These are phyloP conservation scores for Boletellus ananas DNA, from an alignment of 768 basidiomycete species.

Conservation along the genomic window DNA sequence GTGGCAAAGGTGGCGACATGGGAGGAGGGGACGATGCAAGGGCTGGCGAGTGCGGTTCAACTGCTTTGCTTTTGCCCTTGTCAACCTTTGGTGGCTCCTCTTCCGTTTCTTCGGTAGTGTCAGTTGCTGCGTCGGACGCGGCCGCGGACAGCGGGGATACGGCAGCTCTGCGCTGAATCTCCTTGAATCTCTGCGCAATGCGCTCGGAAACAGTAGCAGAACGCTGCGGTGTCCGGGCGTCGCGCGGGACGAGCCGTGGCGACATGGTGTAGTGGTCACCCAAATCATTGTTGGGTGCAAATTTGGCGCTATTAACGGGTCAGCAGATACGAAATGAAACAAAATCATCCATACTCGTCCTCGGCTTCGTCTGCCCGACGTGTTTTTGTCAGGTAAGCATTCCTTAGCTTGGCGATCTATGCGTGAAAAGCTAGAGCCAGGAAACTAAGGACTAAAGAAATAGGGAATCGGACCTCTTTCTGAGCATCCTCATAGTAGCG, in stretches of 20 bases:
- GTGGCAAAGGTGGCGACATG: slow-evolving; percentile 58
- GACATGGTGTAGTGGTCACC: slow-evolving; percentile 81
- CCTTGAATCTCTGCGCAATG: slow-evolving; percentile 77
- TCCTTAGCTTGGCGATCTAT: slow-evolving; percentile 62
- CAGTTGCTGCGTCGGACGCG: slow-evolving; percentile 19
- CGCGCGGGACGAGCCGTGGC: slow-evolving; percentile 59
- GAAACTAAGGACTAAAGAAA: not conserved
- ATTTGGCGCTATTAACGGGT: slow-evolving; percentile 62
- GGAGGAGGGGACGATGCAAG: slow-evolving; percentile 54
- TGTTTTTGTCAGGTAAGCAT: slow-evolving; percentile 71
- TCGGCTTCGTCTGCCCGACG: slow-evolving; percentile 88
- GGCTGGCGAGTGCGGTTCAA: slow-evolving; percentile 36
- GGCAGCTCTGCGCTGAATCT: slow-evolving; percentile 60
- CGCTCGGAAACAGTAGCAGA: slow-evolving; percentile 84
- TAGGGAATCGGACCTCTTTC: slow-evolving; percentile 46
- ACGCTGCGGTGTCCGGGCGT: slow-evolving; percentile 52
- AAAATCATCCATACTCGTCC: slow-evolving; percentile 69
- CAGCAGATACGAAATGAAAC: not conserved
- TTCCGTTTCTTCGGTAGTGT: slow-evolving; percentile 30
- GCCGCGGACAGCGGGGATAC: slow-evolving; percentile 29
- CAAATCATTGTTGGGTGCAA: slow-evolving; percentile 66
- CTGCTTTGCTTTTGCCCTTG: slow-evolving; percentile 76
- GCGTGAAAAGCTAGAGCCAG: slow-evolving; percentile 8
- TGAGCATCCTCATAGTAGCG: slow-evolving; percentile 67
- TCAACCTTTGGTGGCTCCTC: slow-evolving; percentile 55